Evolutionary conservation across 2,329 filamentous ascomycete genomes (phyloP), one percentile per base, ranked within the genome.

Genomic region (Neocatenulostroma microsporum): DNA sequence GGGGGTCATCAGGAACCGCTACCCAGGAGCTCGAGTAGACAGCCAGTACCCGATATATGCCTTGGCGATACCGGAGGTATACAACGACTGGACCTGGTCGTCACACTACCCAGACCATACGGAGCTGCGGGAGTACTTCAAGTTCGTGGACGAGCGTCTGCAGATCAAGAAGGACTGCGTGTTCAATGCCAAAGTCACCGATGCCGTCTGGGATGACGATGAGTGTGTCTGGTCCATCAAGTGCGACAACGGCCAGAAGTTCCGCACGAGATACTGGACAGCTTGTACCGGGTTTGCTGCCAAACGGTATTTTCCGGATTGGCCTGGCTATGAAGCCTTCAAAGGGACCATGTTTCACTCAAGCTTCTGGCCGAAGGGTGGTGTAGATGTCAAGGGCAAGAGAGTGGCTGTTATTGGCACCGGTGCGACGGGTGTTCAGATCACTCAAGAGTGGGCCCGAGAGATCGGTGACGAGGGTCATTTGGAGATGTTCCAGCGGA

Each of bases 401-500:
- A 67, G 69, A 13, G 69, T 74, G 34, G 78, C 70, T 12, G 69
- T 82, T 38, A 73, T 82, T 21, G 78, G 79, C 10, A 81, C 76
- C 0, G 78, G 78, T 1, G 73, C 77, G 0, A 75, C 75, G 0
- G 78, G 78, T 1, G 70, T 82, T 2, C 78, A 82, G 47, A 71
- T 80, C 28, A 68, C 71, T 1, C 78, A 53, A 34, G 76, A 34
- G 36, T 71, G 56, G 73, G 69, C 2, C 62, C 5, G 57, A 17
- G 30, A 39, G 30, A 34, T 39, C 19, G 36, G 36, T 10, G 53
- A 23, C 37, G 47, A 49, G 3, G 47, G 41, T 15, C 40, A 70
- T 2, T 45, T 83, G 1, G 67, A 62, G 3, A 73, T 83, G 23
- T 81, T 82, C 55, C 77, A 82, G 48, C 69, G 80, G 3, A 82